phyloP scores from a whole-genome alignment of 805 yeast species.

The Schwanniomyces yamadae region DNA sequence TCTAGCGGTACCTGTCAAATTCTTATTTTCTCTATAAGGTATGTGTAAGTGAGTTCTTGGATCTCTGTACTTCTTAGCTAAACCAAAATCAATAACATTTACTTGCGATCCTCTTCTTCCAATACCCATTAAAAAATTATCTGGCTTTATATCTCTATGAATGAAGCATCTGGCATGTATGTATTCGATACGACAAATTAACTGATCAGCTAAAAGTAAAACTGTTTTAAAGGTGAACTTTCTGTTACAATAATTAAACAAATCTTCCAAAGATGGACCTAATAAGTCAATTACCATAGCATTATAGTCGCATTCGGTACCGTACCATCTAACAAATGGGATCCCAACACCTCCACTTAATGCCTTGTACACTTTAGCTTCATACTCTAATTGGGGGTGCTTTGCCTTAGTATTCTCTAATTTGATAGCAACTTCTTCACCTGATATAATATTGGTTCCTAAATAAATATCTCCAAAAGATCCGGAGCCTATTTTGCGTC shows the following conservation, averaged over 20 bases:
- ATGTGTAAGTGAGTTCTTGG: conserved; percentile 92
- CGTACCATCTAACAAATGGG: conserved; percentile 91
- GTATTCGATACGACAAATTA: conserved; percentile 90
- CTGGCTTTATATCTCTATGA: conserved; percentile 83
- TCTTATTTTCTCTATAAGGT: conserved; percentile 94
- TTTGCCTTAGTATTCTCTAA: conserved; percentile 85
- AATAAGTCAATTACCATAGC: conserved; percentile 95
- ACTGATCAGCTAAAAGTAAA: conserved; percentile 87
- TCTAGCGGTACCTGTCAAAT: conserved; percentile 96
- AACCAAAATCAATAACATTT: conserved; percentile 90
- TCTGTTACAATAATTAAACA: conserved; percentile 93
- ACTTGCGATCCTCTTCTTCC: conserved; percentile 95
- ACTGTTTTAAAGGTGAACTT: conserved; percentile 93
- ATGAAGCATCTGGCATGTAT: conserved; percentile 92
- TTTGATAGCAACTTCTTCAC: conserved; percentile 97
- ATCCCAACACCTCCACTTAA: conserved; percentile 96
- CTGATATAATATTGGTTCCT: conserved; percentile 89
- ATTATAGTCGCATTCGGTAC: conserved; percentile 93
- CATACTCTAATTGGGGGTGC: conserved; percentile 96
- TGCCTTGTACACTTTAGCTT: conserved; percentile 92
- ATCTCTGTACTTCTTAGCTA: conserved; percentile 91
- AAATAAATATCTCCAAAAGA: conserved; percentile 96
- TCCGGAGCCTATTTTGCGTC: conserved; percentile 94
- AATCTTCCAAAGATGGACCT: conserved; percentile 93
- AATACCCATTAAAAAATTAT: conserved; percentile 82